Percentiles rank a stretch among this genome's conserved stretches.
These are phyloP conservation scores for Zizania latifolia DNA, from an alignment of 176 grass and related monocot species.

Conservation along the genomic window DNA sequence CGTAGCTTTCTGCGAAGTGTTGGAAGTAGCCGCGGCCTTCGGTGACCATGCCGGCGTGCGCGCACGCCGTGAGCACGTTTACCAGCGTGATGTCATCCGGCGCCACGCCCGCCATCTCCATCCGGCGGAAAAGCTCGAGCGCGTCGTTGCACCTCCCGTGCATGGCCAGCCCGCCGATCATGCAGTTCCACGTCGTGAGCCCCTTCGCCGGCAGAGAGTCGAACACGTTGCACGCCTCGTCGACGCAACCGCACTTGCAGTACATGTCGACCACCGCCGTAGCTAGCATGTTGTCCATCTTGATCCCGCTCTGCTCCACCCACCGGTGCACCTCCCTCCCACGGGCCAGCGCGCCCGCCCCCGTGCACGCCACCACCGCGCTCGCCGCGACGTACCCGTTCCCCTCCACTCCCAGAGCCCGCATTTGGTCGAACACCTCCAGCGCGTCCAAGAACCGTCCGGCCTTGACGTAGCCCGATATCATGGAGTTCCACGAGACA, in stretches of 20 bases:
- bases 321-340: constrained; percentile 62
- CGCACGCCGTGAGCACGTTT: constrained; percentile 73
- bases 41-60: constrained; percentile 54
- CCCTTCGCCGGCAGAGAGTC: constrained; percentile 22
- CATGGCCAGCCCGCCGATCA: constrained; percentile 72
- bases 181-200: constrained; percentile 77
- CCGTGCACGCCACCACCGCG: constrained; percentile 56
- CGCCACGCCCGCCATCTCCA: constrained; percentile 42
- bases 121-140: constrained; percentile 44
- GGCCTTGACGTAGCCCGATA: constrained; percentile 53
- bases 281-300: constrained; percentile 57
- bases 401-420: constrained; percentile 25
- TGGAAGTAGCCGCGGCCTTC: constrained; percentile 48
- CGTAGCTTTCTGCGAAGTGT: constrained; percentile 35
- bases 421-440: constrained; percentile 65
- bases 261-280: constrained; percentile 81
- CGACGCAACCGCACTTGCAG: constrained; percentile 77
- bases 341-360: constrained; percentile 38
- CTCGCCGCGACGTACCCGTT: constrained; percentile 61
- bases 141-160: constrained; percentile 52
- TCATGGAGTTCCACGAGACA: constrained; percentile 86
- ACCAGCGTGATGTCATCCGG: constrained; percentile 71
- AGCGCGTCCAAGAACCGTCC: constrained; percentile 56
- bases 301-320: constrained; percentile 39
- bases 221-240: constrained; percentile 59